A percentile compares a stretch with the other conserved stretches of the same genome.
Evolutionary conservation across 768 basidiomycete species (phyloP).

Genomic region (Trametes meyenii): DNA sequence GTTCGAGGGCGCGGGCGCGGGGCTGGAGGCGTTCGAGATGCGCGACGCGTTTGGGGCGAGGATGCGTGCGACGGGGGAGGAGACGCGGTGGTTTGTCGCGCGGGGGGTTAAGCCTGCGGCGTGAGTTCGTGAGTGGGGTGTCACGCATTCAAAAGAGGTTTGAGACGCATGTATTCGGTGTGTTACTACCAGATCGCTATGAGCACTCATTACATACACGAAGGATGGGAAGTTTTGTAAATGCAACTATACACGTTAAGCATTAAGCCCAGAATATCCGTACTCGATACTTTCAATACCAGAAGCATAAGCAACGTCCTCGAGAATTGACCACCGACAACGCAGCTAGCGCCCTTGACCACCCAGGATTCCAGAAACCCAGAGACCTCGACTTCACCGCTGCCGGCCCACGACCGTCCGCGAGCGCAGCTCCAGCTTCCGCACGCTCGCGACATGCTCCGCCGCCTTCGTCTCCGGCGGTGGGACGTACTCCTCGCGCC

Average conservation of each 20-base stretch:
- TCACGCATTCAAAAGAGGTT: too few relatives aligned
- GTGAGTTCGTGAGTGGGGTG: too few relatives aligned
- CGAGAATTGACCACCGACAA: too few relatives aligned
- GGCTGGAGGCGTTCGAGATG: conserved; percentile 44
- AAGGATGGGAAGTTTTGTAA: too few relatives aligned
- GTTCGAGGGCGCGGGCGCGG: conserved; percentile 58
- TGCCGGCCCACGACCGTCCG: not conserved
- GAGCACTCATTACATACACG: too few relatives aligned
- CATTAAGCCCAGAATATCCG: too few relatives aligned
- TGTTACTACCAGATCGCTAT: too few relatives aligned
- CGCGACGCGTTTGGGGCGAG: conserved; percentile 40
- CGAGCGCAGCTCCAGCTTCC: conserved; percentile 6
- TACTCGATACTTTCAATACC: too few relatives aligned
- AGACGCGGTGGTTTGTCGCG: conserved; percentile 56
- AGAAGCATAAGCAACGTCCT: too few relatives aligned
- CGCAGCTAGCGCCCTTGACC: too few relatives aligned
- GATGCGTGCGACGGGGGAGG: conserved; percentile 36
- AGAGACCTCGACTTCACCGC: not conserved
- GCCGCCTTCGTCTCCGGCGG: conserved; percentile 21
- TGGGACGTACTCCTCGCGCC: conserved; percentile 13
- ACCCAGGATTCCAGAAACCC: too few relatives aligned
- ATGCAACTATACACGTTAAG: too few relatives aligned
- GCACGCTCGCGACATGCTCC: not conserved
- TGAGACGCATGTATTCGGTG: not conserved
- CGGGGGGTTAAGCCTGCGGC: conserved; percentile 16